Evolutionary conservation across 2,329 filamentous ascomycete species (phyloP).

Genomic region (Aspergillus fructus): DNA sequence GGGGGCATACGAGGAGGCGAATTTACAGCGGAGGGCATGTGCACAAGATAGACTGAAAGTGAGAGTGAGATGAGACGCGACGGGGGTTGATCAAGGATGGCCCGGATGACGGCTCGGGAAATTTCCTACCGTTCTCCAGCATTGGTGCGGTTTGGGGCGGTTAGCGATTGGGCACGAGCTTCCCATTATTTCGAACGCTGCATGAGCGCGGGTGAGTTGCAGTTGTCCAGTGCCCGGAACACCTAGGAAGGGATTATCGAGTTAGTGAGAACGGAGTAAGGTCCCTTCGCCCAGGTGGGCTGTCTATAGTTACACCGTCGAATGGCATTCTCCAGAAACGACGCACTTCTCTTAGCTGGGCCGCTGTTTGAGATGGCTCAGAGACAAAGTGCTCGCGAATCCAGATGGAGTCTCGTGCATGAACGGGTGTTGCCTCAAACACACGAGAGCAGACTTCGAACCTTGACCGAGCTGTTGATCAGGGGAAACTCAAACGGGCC

Average conservation of each 20-base stretch:
- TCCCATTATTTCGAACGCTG: slow-evolving; percentile 15
- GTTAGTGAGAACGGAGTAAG: background rate
- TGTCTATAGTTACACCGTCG: background rate
- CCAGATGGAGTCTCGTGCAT: slow-evolving; percentile 14
- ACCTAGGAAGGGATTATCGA: background rate
- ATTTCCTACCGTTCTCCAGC: slow-evolving; percentile 11
- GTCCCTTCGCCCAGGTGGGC: background rate
- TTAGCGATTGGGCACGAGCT: slow-evolving; percentile 22
- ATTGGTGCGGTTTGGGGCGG: slow-evolving; percentile 14
- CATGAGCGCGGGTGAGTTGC: slow-evolving; percentile 7
- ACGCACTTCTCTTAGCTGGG: background rate
- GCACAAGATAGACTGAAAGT: slow-evolving; percentile 11
- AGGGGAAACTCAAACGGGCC: slow-evolving; percentile 3
- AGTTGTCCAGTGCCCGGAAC: background rate
- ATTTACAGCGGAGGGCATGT: slow-evolving; percentile 10
- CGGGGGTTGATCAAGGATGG: slow-evolving; percentile 10
- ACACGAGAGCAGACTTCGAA: background rate
- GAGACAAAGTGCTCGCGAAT: background rate
- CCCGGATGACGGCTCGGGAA: slow-evolving; percentile 11
- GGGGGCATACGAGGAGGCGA: slow-evolving; percentile 9
- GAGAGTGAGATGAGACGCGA: slow-evolving; percentile 4
- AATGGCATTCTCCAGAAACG: slow-evolving; percentile 1
- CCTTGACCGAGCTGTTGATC: slow-evolving; percentile 3
- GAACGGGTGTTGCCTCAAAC: slow-evolving; percentile 20
- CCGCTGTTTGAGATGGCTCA: background rate